A percentile compares a stretch with the other conserved stretches of the same genome.
These are phyloP conservation scores for Protea cynaroides DNA, from an alignment of 164 flowering plant species.

Conservation along the genomic window DNA sequence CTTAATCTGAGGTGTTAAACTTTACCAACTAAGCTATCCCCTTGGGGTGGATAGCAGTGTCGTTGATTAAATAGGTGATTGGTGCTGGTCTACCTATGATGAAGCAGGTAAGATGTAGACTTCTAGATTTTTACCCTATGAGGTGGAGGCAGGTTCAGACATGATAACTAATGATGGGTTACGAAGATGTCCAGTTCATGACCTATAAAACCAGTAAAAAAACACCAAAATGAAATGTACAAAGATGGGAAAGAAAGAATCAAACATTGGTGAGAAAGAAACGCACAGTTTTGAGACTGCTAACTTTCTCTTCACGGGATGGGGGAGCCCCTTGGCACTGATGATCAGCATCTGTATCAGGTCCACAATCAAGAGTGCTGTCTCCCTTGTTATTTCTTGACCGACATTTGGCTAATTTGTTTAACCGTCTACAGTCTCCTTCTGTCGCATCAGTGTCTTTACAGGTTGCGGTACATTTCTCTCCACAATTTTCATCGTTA, in stretches of 20 bases:
- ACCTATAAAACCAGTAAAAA: too few relatives aligned
- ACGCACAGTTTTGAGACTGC: constrained; percentile 87
- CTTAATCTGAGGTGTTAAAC: too few relatives aligned
- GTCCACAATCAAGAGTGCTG: constrained; percentile 46
- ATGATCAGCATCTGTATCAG: constrained; percentile 69
- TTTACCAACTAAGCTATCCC: too few relatives aligned
- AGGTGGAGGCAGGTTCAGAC: too few relatives aligned
- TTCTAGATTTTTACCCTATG: too few relatives aligned
- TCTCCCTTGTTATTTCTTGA: constrained; percentile 49
- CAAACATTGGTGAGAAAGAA: neutral
- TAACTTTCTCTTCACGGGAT: constrained; percentile 83
- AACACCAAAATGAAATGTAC: too few relatives aligned
- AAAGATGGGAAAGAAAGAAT: neutral
- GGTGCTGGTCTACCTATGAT: too few relatives aligned
- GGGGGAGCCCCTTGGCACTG: constrained; percentile 55
- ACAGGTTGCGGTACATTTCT: constrained; percentile 19
- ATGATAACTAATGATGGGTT: too few relatives aligned
- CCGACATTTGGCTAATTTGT: constrained; percentile 43
- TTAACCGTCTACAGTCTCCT: constrained; percentile 41
- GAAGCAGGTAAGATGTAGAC: too few relatives aligned
- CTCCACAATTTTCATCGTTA: constrained; percentile 38
- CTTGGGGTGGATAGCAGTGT: too few relatives aligned
- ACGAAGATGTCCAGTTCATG: too few relatives aligned
- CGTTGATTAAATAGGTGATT: too few relatives aligned
- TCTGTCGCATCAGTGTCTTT: constrained; percentile 49